These are phyloP conservation scores for Aspergillus tanneri DNA, from an alignment of 2,329 filamentous ascomycete genomes.

Conservation along the genomic window DNA sequence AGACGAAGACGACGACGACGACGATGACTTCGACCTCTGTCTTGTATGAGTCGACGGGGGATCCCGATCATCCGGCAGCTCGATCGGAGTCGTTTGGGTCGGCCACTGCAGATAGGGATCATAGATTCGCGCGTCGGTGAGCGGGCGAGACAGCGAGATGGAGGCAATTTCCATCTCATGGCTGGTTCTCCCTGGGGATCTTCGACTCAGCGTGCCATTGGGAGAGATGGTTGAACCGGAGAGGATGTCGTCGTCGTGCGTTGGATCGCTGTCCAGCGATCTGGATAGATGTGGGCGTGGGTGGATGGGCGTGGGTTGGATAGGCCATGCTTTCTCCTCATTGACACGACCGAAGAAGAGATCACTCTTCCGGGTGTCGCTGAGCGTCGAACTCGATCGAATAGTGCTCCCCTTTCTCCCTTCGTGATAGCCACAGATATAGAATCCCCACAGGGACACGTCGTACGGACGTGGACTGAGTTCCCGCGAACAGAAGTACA, in stretches of 20 bases:
- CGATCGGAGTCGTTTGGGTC: conserved; percentile 3
- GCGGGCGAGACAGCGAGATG: too few relatives aligned
- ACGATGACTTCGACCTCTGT: conserved; percentile 32
- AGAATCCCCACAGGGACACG: conserved; percentile 39
- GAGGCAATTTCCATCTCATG: too few relatives aligned
- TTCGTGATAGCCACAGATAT: too few relatives aligned
- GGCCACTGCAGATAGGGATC: conserved; percentile 18
- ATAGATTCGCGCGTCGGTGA: conserved; percentile 20
- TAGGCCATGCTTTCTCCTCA: too few relatives aligned
- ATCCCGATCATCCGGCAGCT: conserved; percentile 25
- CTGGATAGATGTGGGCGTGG: conserved; percentile 32
- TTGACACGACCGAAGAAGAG: too few relatives aligned
- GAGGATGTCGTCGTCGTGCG: conserved; percentile 30
- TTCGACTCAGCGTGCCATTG: conserved; percentile 17
- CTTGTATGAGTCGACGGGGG: conserved; percentile 28
- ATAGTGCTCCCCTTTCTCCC: too few relatives aligned
- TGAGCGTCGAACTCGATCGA: conserved; percentile 38
- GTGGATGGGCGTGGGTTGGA: conserved; percentile 32
- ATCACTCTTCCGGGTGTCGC: conserved; percentile 39
- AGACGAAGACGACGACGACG: conserved; percentile 32
- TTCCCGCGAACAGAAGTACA: conserved; percentile 40
- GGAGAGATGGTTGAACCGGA: conserved; percentile 30
- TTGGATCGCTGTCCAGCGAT: conserved; percentile 30
- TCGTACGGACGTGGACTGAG: conserved; percentile 40
- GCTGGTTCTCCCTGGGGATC: conserved; percentile 19